Evolutionary conservation across 257 asterid genomes (phyloP), one percentile per base, ranked within the genome.

Genomic region (Henckelia pumila): DNA sequence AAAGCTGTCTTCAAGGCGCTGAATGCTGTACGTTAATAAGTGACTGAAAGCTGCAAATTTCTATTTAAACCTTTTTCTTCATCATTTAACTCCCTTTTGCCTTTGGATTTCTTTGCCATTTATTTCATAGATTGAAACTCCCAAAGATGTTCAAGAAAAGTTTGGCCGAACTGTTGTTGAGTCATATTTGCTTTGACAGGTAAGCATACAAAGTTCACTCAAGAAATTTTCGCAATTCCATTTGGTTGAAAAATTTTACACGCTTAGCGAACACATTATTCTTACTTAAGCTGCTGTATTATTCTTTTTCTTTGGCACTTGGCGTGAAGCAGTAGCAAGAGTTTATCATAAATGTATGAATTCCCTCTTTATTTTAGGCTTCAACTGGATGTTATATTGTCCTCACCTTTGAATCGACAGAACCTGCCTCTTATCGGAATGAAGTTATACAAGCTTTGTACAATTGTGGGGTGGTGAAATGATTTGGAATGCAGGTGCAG

Each of bases 1-100:
- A 93, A 90, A 72, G 98, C 97, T 58, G 65, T 90, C 71, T 93
- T 93, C 72, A 93, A 88, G 85, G 98, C 96, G 72, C 82, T 93
- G 40, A 89, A 92, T 56, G 95, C 95, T 71, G 98, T 89, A 92
- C 32, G 76, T 78, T 26, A 24, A 74, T 59, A 61, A 30, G 56
- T 28, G 64, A 20, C 71, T 61, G 69, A 56, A 28, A 63, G 61
- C 21, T 19, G 37, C 50, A 32, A 7, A n/a, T 56, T n/a, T 61
- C 61, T 69, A 21, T 61, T 44, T 56, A 1, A 9, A 20, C 23
- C 17, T 20, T 62, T 56, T 32, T 75, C 60, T 58, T 11, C 40
- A 57, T 56, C 33, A 61, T 59, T 14, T 22, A 35, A 26, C 59
- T 40, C 50, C 70, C 65, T 22, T 24, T 32, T 37, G 44, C 5